Percentiles rank a stretch among this genome's conserved stretches.
Conservation (phyloP, 1,284 basidiomycete genomes). For the Marasmius tenuissimus region DNA sequence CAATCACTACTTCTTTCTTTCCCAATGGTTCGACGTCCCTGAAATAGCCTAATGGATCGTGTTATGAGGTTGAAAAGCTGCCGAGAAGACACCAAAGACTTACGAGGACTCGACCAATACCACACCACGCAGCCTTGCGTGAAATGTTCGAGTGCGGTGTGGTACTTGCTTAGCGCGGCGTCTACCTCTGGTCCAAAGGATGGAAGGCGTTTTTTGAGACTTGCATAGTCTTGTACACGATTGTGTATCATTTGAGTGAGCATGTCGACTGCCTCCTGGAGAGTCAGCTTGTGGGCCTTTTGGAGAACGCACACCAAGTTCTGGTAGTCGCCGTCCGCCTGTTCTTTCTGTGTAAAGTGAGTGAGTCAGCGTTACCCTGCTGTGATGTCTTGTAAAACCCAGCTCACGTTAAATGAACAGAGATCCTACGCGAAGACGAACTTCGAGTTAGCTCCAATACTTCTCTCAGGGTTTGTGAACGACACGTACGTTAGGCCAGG, state of each 20-base stretch:
- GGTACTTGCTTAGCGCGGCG: constrained; percentile 35
- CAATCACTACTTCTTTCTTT: too few relatives aligned
- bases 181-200: constrained; percentile 44
- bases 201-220: constrained; percentile 36
- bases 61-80: too few relatives aligned
- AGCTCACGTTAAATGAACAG: constrained; percentile 46
- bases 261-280: constrained; percentile 43
- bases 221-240: constrained; percentile 39
- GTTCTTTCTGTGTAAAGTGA: constrained; percentile 40
- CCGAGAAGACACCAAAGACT: background rate
- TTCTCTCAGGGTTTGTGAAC: constrained; percentile 11
- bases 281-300: constrained; percentile 37
- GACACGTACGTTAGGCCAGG: constrained; percentile 48
- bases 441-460: background rate
- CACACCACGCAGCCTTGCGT: constrained; percentile 48
- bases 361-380: constrained; percentile 6
- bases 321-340: constrained; percentile 49
- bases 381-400: constrained; percentile 2
- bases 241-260: constrained; percentile 42
- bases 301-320: constrained; percentile 50
- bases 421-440: constrained; percentile 33
- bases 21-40: too few relatives aligned
- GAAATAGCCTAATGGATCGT: too few relatives aligned
- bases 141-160: constrained; percentile 43
- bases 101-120: constrained; percentile 39